Conservation (phyloP, 306 rosid genomes). For the Arachis stenosperma region DNA sequence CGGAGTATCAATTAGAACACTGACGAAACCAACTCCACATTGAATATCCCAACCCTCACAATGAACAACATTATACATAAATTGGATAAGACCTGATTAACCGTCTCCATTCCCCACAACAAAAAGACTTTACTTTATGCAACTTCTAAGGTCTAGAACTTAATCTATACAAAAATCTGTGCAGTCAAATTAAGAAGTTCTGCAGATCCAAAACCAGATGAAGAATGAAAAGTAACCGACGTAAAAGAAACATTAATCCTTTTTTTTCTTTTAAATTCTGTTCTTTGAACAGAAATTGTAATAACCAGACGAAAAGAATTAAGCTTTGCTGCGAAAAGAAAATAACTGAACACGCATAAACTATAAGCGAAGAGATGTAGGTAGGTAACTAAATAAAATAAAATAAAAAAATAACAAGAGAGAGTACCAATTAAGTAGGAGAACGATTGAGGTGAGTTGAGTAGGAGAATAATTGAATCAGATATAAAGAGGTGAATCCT, state of each 20-base stretch:
- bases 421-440: slow-evolving; percentile 27
- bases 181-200: too few species aligned
- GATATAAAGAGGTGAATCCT: slow-evolving; percentile 27
- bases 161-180: not conserved
- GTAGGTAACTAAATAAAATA: not conserved
- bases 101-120: not conserved
- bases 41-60: slow-evolving; percentile 15
- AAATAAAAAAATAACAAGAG: not conserved
- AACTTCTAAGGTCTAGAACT: slow-evolving; percentile 9
- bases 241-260: too few species aligned
- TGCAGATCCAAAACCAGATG: too few species aligned
- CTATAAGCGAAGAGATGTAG: not conserved
- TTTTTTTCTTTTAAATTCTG: too few species aligned
- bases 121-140: slow-evolving; percentile 19
- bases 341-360: slow-evolving; percentile 27
- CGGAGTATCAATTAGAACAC: slow-evolving; percentile 13
- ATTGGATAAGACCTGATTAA: slow-evolving; percentile 19
- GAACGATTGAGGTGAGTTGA: not conserved
- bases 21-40: not conserved
- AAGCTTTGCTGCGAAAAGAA: slow-evolving; percentile 24
- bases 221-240: too few species aligned
- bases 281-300: not conserved
- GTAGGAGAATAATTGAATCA: slow-evolving; percentile 29
- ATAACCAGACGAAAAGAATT: not conserved
- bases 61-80: not conserved